Conservation (phyloP, 768 basidiomycete genomes). For the Serendipita vermifera region DNA sequence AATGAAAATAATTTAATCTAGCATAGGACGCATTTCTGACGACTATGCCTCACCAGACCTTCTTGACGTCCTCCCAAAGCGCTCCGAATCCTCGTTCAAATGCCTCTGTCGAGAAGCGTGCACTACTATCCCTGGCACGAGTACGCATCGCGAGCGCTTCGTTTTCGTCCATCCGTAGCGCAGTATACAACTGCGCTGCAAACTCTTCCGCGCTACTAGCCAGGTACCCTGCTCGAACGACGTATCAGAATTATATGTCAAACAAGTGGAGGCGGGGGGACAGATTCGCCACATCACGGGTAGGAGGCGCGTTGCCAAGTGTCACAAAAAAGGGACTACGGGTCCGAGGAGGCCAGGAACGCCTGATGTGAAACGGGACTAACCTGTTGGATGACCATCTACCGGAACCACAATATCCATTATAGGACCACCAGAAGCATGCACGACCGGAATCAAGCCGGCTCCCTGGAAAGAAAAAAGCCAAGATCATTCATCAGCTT, state of each 20-base stretch:
- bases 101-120: slow-evolving; percentile 60
- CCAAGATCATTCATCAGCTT: too few species aligned
- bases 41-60: too few species aligned
- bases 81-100: slow-evolving; percentile 52
- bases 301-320: not conserved
- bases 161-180: slow-evolving; percentile 40
- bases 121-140: slow-evolving; percentile 58
- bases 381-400: slow-evolving; percentile 56
- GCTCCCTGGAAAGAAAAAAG: slow-evolving; percentile 50
- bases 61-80: slow-evolving; percentile 18
- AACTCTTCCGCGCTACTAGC: slow-evolving; percentile 54
- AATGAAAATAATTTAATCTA: too few species aligned
- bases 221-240: slow-evolving; percentile 51
- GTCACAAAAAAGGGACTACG: not conserved
- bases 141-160: slow-evolving; percentile 50
- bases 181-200: slow-evolving; percentile 50
- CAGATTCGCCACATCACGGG: not conserved
- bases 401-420: slow-evolving; percentile 82
- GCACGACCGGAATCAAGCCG: slow-evolving; percentile 80
- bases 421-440: slow-evolving; percentile 86
- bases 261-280: not conserved
- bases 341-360: not conserved
- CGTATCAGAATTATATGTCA: not conserved
- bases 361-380: slow-evolving; percentile 12
- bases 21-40: too few species aligned